phyloP scores from a whole-genome alignment of 2,329 filamentous ascomycete genomes.

The Lachnellula suecica region DNA sequence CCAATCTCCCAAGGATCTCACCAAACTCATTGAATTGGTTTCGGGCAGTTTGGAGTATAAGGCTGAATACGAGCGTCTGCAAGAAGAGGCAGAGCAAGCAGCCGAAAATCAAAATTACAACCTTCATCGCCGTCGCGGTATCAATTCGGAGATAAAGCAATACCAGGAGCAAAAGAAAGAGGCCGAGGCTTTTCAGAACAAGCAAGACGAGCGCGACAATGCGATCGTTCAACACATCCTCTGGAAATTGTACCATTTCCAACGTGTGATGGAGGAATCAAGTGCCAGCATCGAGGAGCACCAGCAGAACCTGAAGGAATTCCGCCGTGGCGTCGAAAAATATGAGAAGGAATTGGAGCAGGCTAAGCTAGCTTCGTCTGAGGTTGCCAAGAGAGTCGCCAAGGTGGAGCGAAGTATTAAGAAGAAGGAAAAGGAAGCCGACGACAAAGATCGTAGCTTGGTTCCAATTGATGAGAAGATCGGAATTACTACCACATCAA shows the following conservation, averaged over 20 bases:
- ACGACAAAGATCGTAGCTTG: slow-evolving; percentile 80
- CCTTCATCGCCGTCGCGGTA: slow-evolving; percentile 83
- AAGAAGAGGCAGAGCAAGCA: slow-evolving; percentile 81
- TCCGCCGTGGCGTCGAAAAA: slow-evolving; percentile 81
- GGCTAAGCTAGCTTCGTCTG: slow-evolving; percentile 79
- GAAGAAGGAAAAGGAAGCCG: slow-evolving; percentile 80
- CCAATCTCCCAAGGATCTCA: slow-evolving; percentile 91
- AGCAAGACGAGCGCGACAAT: slow-evolving; percentile 85
- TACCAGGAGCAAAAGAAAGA: slow-evolving; percentile 97
- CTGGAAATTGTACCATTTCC: slow-evolving; percentile 96
- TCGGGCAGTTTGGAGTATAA: slow-evolving; percentile 95
- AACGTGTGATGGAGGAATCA: slow-evolving; percentile 89
- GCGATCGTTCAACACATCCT: slow-evolving; percentile 91
- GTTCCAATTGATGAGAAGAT: slow-evolving; percentile 94
- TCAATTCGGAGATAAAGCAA: slow-evolving; percentile 97
- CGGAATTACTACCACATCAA: slow-evolving; percentile 69
- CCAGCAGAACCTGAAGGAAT: slow-evolving; percentile 92
- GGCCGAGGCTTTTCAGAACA: slow-evolving; percentile 88
- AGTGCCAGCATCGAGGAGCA: slow-evolving; percentile 88
- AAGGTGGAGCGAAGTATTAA: slow-evolving; percentile 86
- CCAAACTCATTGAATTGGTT: slow-evolving; percentile 92
- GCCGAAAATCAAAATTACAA: slow-evolving; percentile 87
- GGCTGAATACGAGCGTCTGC: slow-evolving; percentile 87
- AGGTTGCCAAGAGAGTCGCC: slow-evolving; percentile 71
- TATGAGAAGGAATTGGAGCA: slow-evolving; percentile 79